Evolutionary conservation across 2,329 filamentous ascomycete species (phyloP), one percentile per base, ranked within the genome.

Genomic region (Endoconidiophora polonica): DNA sequence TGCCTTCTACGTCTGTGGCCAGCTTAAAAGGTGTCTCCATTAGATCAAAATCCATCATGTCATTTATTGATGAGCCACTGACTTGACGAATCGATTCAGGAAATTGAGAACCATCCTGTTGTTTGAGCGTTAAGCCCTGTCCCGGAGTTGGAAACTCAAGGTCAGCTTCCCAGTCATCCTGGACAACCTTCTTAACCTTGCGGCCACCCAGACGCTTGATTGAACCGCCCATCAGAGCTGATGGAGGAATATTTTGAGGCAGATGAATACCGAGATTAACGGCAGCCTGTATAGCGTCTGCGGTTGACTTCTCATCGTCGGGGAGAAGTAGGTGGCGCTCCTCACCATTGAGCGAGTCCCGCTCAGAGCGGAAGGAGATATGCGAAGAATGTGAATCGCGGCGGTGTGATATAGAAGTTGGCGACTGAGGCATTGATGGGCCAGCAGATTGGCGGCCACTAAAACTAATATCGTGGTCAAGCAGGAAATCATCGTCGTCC

Each of bases 211-310:
- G 72, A 57, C 88, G 75, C 67, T 93, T 94, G 61, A 96, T 96
- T 7, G 87, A 90, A 48, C 91, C 91, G 48, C 90, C 90, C 62
- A 91, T 76, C 40, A 98, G 70, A 26, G 91, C 91, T 18, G 90
- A 94, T 26, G 84, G 78, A 1, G 90, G 87, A 29, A 96, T 79
- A 61, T 88, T 88, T 47, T 77, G 71, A 24, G 91, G 91, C 50
- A 96, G 77, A 5, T 91, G 90, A 56, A 98, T 94, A 57, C 91
- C 91, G 23, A 87, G 88, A 61, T 79, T 81, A 59, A 86, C 83
- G 33, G 88, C 90, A 5, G 86, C 84, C 22, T 84, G 77, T 58
- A 98, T 90, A 54, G 91, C 88, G 57, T 81, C 68, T 7, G 83
- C 93, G 1, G 86, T 86, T 55, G 77, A 74, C 59, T 94, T 85